A percentile compares a stretch with the other conserved stretches of the same genome.
Evolutionary conservation across 495 filamentous ascomycete species (phyloP).

Genomic region (Tuber borchii): DNA sequence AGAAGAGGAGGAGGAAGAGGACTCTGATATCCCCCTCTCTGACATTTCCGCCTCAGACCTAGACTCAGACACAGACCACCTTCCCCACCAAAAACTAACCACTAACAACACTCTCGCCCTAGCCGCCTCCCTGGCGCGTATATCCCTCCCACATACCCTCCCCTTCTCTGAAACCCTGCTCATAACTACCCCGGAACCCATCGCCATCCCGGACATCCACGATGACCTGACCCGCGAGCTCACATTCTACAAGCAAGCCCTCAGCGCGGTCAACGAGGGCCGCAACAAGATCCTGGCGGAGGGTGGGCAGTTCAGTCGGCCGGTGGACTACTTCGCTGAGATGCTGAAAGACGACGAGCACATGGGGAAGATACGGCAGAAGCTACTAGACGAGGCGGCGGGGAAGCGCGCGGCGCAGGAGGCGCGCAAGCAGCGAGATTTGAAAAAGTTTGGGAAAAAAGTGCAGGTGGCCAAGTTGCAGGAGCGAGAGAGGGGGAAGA

Average conservation of each 20-base stretch:
- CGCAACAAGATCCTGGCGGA: slow-evolving; percentile 62
- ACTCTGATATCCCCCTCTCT: slow-evolving; percentile 63
- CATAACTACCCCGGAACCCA: slow-evolving; percentile 47
- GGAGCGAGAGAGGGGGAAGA: slow-evolving; percentile 84
- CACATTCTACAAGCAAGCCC: slow-evolving; percentile 86
- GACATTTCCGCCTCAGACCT: slow-evolving; percentile 71
- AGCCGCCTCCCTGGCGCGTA: slow-evolving; percentile 65
- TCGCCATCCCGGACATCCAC: slow-evolving; percentile 49
- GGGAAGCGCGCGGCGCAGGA: slow-evolving; percentile 86
- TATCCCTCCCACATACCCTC: slow-evolving; percentile 57
- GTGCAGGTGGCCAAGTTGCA: slow-evolving; percentile 95
- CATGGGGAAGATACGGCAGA: slow-evolving; percentile 91
- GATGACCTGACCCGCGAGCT: slow-evolving; percentile 62
- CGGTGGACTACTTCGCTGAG: slow-evolving; percentile 93
- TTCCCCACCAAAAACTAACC: slow-evolving; percentile 84
- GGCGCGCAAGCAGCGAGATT: slow-evolving; percentile 81
- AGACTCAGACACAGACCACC: slow-evolving; percentile 57
- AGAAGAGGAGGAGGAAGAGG: slow-evolving; percentile 26
- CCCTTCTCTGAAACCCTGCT: slow-evolving; percentile 55
- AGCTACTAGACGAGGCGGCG: slow-evolving; percentile 85
- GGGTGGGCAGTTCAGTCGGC: slow-evolving; percentile 74
- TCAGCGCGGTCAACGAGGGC: slow-evolving; percentile 65
- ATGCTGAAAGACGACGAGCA: slow-evolving; percentile 98
- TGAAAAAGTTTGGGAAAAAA: slow-evolving; percentile 99
- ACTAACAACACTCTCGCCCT: slow-evolving; percentile 95